phyloP scores from a whole-genome alignment of 2,329 filamentous ascomycete species.

The Metarhizium robertsii region DNA sequence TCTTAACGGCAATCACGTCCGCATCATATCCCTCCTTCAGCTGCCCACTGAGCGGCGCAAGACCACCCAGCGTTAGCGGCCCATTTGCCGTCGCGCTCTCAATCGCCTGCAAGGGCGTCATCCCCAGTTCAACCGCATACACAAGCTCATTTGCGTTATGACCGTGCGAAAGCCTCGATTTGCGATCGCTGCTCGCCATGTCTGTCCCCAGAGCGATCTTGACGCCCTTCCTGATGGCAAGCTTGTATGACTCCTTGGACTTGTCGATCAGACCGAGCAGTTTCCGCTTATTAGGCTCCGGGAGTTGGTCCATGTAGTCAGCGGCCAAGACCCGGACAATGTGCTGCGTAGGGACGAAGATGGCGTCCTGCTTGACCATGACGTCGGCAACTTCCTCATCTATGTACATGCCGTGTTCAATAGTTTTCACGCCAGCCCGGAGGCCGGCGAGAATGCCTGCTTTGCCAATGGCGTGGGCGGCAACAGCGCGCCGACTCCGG shows the following conservation, averaged over 20 bases:
- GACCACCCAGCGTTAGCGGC: constrained; percentile 31
- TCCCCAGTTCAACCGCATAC: constrained; percentile 37
- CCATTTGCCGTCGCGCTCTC: constrained; percentile 37
- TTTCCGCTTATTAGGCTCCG: constrained; percentile 13
- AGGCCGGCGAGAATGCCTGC: constrained; percentile 29
- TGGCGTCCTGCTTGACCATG: constrained; percentile 25
- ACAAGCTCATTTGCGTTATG: constrained; percentile 34
- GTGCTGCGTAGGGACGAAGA: constrained; percentile 30
- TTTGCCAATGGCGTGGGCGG: constrained; percentile 31
- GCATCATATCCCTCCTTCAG: constrained; percentile 37
- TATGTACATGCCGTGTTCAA: constrained; percentile 31
- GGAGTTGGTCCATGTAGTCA: constrained; percentile 21
- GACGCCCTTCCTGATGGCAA: constrained; percentile 27
- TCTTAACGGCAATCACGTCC: constrained; percentile 32
- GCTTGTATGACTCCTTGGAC: constrained; percentile 25
- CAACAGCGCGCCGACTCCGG: constrained; percentile 26
- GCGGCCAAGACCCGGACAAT: constrained; percentile 23
- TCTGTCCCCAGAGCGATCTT: constrained; percentile 33
- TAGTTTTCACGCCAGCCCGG: constrained; percentile 25
- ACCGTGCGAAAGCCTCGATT: constrained; percentile 9
- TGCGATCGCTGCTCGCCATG: constrained; percentile 23
- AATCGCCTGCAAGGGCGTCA: constrained; percentile 40
- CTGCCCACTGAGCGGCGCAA: constrained; percentile 35
- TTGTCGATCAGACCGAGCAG: constrained; percentile 24
- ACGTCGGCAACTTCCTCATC: constrained; percentile 30